Base-by-base conservation (phyloP, 1,284 basidiomycete species). In the Boletus semigastroideus region DNA sequence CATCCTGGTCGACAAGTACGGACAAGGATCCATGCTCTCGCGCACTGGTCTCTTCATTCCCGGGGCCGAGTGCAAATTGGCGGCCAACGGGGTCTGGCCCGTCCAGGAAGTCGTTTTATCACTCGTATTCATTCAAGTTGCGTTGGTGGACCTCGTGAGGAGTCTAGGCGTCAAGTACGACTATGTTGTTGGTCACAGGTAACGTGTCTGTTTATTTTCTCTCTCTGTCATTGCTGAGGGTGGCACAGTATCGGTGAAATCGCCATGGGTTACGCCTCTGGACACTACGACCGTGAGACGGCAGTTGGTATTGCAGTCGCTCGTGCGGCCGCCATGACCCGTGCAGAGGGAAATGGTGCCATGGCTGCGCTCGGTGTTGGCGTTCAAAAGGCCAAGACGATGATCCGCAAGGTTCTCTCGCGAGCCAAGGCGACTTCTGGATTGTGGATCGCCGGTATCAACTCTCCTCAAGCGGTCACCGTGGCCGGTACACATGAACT, bases 331-430 rank as follows among this genome's bases (percentile, higher is more conserved):
- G 56, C 68, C 14, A 70, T 67, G 65, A 59, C 30, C 11, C 38
- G 55, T 16, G 65, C 68, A 39, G 65, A 67, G n/a, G 68, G 65
- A 12, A 67, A 67, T 31, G 65, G 65, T 9, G 51, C 62, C 30
- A 70, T 69, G 65, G 63, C 61, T 11, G 67, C 67, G 42, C 59
- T 67, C 14, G 65, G 68, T 12, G 60, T 70, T n/a, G 53, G 65
- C 13, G 67, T 67, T 12, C 62, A 69, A 14, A 67, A 62, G 47
- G 62, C 68, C 4, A 65, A 64, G 53, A 42, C 34, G 20, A 60
- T 67, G 65, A 62, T 67, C 33, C 62, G 57, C 49, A 66, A 64
- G 46, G 65, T 70, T 3, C 57, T 67, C 27, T 67, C 62, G 19
- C 57, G 48, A 19, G 54, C 63, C 31, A 61, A 65, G 42, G 59